A percentile compares a stretch with the other conserved stretches of the same genome.
Evolutionary conservation across 768 basidiomycete genomes (phyloP).

Genomic region (Gautieria morchelliformis): DNA sequence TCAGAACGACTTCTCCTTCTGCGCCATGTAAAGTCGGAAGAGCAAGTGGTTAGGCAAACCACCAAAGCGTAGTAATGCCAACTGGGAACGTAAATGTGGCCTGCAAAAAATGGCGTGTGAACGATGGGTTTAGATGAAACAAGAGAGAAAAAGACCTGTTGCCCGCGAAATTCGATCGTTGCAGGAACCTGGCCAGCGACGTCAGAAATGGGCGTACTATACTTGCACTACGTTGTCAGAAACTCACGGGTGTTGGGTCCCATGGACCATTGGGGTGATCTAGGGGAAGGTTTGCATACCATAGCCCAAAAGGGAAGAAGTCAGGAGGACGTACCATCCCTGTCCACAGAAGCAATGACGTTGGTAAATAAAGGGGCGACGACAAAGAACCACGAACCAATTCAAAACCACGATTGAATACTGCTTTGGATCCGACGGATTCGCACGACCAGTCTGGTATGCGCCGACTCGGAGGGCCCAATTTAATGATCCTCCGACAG

Average conservation of each 20-base stretch:
- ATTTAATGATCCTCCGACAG: slow-evolving; percentile 43
- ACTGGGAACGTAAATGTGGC: slow-evolving; percentile 73
- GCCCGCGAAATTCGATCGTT: slow-evolving; percentile 56
- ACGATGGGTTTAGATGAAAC: neutral
- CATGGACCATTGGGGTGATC: slow-evolving; percentile 42
- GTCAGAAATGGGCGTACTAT: neutral
- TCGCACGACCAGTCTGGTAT: slow-evolving; percentile 49
- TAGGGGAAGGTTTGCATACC: slow-evolving; percentile 21
- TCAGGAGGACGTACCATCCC: slow-evolving; percentile 4
- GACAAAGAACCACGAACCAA: slow-evolving; percentile 25
- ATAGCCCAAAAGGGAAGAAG: neutral
- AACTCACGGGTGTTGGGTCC: slow-evolving; percentile 41
- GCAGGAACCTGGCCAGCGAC: slow-evolving; percentile 16
- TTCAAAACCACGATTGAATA: slow-evolving; percentile 72
- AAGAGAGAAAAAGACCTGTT: slow-evolving; percentile 30
- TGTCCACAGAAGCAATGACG: neutral
- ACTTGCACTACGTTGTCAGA: neutral
- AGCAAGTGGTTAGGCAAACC: slow-evolving; percentile 20
- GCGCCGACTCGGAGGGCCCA: slow-evolving; percentile 60
- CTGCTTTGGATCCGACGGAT: slow-evolving; percentile 45
- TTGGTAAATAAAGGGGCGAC: neutral
- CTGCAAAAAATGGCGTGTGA: slow-evolving; percentile 19
- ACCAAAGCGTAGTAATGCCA: slow-evolving; percentile 52
- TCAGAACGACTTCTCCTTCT: too few species aligned
- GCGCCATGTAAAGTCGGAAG: too few species aligned